phyloP scores from a whole-genome alignment of 2,329 filamentous ascomycete genomes.

The Trichoderma sp. region DNA sequence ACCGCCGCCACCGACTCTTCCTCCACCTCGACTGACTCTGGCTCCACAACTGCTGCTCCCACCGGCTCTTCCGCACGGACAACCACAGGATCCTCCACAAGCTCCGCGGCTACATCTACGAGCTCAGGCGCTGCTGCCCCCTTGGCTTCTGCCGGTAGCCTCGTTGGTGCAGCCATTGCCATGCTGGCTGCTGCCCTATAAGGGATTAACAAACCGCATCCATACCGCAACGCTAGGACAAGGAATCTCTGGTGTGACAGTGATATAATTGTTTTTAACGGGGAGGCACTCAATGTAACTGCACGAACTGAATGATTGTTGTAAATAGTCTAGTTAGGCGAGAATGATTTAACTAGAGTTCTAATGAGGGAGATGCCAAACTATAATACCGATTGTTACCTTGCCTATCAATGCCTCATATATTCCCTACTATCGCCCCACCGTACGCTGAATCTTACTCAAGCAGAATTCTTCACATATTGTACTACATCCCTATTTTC shows the following conservation, averaged over 20 bases:
- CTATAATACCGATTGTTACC: not conserved
- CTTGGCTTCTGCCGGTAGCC: conserved; percentile 24
- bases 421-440: not conserved
- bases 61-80: not conserved
- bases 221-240: not conserved
- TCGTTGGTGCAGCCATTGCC: conserved; percentile 35
- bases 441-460: not conserved
- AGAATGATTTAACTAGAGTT: not conserved
- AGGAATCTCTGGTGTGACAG: not conserved
- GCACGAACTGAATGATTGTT: not conserved
- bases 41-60: conserved; percentile 23
- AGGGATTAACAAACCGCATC: not conserved
- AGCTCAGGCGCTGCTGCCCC: conserved; percentile 21
- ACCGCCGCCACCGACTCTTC: not conserved
- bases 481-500: not conserved
- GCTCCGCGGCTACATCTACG: not conserved
- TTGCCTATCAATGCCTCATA: not conserved
- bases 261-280: not conserved
- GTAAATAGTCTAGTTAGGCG: not conserved
- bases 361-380: not conserved
- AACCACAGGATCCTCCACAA: not conserved
- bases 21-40: not conserved
- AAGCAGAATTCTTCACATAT: not conserved
- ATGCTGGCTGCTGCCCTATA: conserved; percentile 36
- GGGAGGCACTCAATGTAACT: conserved; percentile 3